These are phyloP conservation scores for Penstemon barbatus DNA, from an alignment of 257 asterid genomes.

Conservation along the genomic window DNA sequence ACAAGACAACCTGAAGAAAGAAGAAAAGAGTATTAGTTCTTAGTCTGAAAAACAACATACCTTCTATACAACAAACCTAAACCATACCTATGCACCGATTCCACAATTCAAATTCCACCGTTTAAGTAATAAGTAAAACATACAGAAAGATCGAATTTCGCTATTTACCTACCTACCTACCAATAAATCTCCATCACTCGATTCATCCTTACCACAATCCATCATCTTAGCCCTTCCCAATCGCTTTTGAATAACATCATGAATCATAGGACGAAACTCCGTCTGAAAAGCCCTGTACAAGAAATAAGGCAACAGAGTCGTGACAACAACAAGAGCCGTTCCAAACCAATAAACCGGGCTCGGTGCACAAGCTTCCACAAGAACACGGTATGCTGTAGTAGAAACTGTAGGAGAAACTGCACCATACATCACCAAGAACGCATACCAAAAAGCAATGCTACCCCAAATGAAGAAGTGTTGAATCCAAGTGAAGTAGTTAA, in stretches of 20 bases:
- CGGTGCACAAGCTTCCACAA: conserved; percentile 83
- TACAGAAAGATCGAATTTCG: conserved; percentile 10
- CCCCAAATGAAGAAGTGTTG: conserved; percentile 97
- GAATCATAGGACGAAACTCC: conserved; percentile 72
- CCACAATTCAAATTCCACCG: not conserved
- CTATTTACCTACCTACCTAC: conserved; percentile 44
- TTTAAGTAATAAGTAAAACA: conserved; percentile 1
- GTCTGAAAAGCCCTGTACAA: conserved; percentile 67
- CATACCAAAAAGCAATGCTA: conserved; percentile 76
- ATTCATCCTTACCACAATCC: conserved; percentile 28
- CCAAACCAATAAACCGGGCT: conserved; percentile 77
- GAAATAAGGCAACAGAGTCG: conserved; percentile 64
- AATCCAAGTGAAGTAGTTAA: conserved; percentile 94
- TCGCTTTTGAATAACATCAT: conserved; percentile 57
- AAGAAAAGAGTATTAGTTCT: not conserved
- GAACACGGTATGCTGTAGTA: conserved; percentile 63
- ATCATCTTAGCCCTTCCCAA: conserved; percentile 31
- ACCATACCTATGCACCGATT: conserved; percentile 11
- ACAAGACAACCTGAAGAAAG: not conserved
- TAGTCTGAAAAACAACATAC: not conserved
- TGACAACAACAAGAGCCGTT: conserved; percentile 56
- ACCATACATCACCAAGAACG: conserved; percentile 67
- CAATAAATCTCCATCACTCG: conserved; percentile 33
- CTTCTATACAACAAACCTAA: conserved; percentile 27
- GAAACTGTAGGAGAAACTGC: conserved; percentile 55